Base-by-base conservation (phyloP, 352 stramenopile species). In the Phytopythium ostracodes region DNA sequence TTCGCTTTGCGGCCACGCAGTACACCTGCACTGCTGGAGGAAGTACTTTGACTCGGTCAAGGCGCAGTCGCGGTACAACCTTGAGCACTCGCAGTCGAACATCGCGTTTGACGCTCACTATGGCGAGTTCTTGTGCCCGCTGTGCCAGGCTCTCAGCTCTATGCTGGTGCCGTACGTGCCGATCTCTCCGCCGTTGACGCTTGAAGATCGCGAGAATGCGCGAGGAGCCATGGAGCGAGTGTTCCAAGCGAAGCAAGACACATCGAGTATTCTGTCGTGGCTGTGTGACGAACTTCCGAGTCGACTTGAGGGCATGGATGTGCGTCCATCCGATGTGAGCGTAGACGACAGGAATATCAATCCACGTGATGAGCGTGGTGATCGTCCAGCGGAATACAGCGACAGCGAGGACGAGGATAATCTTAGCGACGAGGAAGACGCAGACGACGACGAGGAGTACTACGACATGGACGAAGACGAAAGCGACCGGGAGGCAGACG, bases 141-240 rank as follows among this genome's bases (percentile, higher is more conserved):
- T 98, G 18, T 98, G 91, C 59, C 94, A 98, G 63, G 76, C 79
- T 17, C 75, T 98, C 18, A 96, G 87, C 64, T 97, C 93, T n/a
- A 91, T 95, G 70, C 72, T 97, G 2, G 75, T 98, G 33, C 90
- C 90, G 14, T 88, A 90, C 56, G 60, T 97, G 6, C 71, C 79
- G 0, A 70, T 88, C 46, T 87, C 72, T 60, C 62, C 66, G n/a
- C 70, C 76, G 9, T 63, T 90, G 31, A 89, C 81, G 31, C 70
- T 76, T 10, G 70, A 75, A 40, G 80, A 90, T 42, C 81, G 81
- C 25, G 70, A 88, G 35, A 68, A 69, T 1, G 76, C 83, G 29
- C 80, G 82, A 4, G 74, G 83, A 12, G 79, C 81, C 3, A 87
- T 94, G 69, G 85, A 94, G 49, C 62, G 66, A 20, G 80, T 92